Evolutionary conservation across 352 stramenopile genomes (phyloP).

Genomic region (Pythium apleroticum): DNA sequence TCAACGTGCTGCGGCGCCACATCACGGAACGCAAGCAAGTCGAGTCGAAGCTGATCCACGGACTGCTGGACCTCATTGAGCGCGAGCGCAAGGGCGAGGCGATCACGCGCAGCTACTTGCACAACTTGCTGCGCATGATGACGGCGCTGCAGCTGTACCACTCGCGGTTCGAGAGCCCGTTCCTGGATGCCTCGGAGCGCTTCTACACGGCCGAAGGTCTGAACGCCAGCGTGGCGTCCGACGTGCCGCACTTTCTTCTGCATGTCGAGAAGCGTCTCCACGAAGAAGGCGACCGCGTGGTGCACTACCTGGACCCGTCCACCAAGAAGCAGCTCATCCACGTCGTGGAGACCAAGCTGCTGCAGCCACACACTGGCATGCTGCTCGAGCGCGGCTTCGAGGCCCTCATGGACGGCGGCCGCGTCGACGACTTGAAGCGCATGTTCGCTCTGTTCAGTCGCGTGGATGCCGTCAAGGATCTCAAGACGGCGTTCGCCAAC

Average conservation of each 20-base stretch:
- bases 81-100: constrained; percentile 85
- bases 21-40: constrained; percentile 54
- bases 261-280: constrained; percentile 87
- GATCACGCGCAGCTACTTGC: constrained; percentile 81
- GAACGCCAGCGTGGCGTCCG: constrained; percentile 49
- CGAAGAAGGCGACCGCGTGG: constrained; percentile 77
- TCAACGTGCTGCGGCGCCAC: constrained; percentile 68
- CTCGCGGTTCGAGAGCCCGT: constrained; percentile 81
- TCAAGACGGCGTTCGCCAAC: constrained; percentile 64
- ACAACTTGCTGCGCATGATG: constrained; percentile 84
- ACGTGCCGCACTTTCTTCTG: constrained; percentile 83
- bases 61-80: constrained; percentile 84
- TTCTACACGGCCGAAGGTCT: constrained; percentile 88
- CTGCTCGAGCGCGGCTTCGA: constrained; percentile 89
- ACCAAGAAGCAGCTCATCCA: constrained; percentile 71
- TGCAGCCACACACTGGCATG: constrained; percentile 79
- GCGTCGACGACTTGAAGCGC: constrained; percentile 82
- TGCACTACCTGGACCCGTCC: constrained; percentile 73
- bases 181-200: constrained; percentile 80
- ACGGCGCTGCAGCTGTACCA: constrained; percentile 85
- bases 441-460: constrained; percentile 84
- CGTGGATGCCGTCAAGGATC: constrained; percentile 68
- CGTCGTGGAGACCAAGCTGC: constrained; percentile 79
- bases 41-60: constrained; percentile 68
- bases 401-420: constrained; percentile 76